Evolutionary conservation across 2,329 filamentous ascomycete genomes (phyloP).

Genomic region (Davidsoniella neocaledoniae): DNA sequence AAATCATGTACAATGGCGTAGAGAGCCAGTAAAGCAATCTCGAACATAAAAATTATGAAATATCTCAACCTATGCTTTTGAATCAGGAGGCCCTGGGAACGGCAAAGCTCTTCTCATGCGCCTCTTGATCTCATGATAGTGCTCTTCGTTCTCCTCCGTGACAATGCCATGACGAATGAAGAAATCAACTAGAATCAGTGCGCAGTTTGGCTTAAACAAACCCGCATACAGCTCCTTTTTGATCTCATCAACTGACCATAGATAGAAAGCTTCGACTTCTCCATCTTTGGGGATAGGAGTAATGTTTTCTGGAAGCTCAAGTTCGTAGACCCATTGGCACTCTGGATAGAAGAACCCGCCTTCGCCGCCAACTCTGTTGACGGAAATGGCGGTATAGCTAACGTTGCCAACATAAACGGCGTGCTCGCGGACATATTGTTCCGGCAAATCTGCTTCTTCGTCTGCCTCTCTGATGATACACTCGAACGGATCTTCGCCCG

Average conservation of each 20-base stretch:
- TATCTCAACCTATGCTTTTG: slow-evolving; percentile 3
- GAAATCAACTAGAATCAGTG: slow-evolving; percentile 72
- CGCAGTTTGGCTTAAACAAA: slow-evolving; percentile 87
- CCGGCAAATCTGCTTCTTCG: slow-evolving; percentile 74
- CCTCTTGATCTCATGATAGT: slow-evolving; percentile 58
- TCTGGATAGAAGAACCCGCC: slow-evolving; percentile 74
- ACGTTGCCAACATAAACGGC: slow-evolving; percentile 50
- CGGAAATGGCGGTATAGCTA: slow-evolving; percentile 72
- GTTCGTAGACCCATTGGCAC: slow-evolving; percentile 78
- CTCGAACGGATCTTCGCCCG: slow-evolving; percentile 64
- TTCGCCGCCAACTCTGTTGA: slow-evolving; percentile 23
- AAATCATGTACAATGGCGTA: no score
- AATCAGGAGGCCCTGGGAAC: slow-evolving; percentile 42
- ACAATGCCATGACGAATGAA: slow-evolving; percentile 72
- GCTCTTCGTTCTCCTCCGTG: slow-evolving; percentile 59
- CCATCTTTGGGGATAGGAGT: slow-evolving; percentile 65
- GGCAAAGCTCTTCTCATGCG: slow-evolving; percentile 65
- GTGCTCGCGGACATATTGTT: slow-evolving; percentile 44
- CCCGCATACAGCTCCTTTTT: slow-evolving; percentile 50
- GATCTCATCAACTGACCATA: slow-evolving; percentile 64
- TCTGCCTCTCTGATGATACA: slow-evolving; percentile 70
- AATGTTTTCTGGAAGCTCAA: slow-evolving; percentile 54
- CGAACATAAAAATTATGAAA: slow-evolving; percentile 1
- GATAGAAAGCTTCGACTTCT: slow-evolving; percentile 72
- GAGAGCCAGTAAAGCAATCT: no score